Conservation (phyloP, 257 asterid genomes). For the Gynochthodes officinalis region DNA sequence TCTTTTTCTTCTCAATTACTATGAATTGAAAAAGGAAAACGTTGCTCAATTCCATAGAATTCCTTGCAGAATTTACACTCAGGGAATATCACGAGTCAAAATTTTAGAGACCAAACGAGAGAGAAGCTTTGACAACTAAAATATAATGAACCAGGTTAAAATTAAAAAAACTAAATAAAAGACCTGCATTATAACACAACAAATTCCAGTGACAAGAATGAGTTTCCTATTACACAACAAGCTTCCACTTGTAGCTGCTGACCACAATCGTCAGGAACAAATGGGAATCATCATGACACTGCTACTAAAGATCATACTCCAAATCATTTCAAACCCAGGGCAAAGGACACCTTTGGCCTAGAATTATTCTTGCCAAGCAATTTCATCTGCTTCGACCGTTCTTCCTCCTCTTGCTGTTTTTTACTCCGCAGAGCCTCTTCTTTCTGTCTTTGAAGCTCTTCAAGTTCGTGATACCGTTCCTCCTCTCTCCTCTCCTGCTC, state of each 20-base stretch:
- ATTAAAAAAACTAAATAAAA: no score
- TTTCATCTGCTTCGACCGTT: conserved; percentile 80
- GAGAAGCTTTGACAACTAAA: background rate
- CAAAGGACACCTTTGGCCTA: conserved; percentile 88
- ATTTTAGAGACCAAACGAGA: background rate
- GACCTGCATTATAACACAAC: background rate
- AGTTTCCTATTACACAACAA: conserved; percentile 15
- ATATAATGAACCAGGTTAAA: background rate
- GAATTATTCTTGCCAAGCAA: conserved; percentile 92
- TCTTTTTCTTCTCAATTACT: no score
- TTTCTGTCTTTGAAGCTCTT: conserved; percentile 85
- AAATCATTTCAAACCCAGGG: conserved; percentile 61
- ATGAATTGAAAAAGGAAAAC: background rate
- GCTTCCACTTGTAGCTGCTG: background rate
- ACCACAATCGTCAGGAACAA: background rate
- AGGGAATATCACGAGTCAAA: background rate
- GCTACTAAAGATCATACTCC: background rate
- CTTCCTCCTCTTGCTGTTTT: conserved; percentile 92
- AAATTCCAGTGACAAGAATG: conserved; percentile 1
- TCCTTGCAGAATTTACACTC: background rate
- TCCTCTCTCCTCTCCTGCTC: conserved; percentile 73
- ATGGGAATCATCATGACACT: background rate
- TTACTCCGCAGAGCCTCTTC: conserved; percentile 83
- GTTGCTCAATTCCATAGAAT: background rate
- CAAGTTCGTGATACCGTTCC: conserved; percentile 77